Base-by-base conservation (phyloP, 768 basidiomycete genomes). In the Tylopilus plumbeoviolaceoides region DNA sequence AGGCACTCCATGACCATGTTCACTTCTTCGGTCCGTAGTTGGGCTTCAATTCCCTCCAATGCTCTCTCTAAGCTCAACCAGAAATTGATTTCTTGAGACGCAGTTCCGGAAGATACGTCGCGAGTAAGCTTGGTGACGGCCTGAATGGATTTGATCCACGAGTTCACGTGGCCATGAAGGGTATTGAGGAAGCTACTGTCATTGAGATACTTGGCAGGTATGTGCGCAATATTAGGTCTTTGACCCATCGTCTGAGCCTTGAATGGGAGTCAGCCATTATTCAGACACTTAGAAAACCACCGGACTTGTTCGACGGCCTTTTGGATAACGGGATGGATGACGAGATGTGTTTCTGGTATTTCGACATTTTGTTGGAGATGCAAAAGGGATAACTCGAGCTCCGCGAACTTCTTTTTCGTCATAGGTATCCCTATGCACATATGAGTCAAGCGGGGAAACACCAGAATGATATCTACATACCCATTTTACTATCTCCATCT, bases 321-420 rank as follows among this genome's bases (percentile, higher is more conserved):
- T 55, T 91, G 86, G 56, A 99, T 91, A 57, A 81, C 78, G 35
- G 93, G 93, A 64, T 98, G 95, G 48, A 98, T 89, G 58, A 90
- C 77, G 28, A 98, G 83, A 60, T 93, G 87, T 5, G 93, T 95
- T 70, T 98, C 93, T 1, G 97, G 97, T 48, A 98, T 98, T 74
- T 99, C 97, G 57, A 98, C 95, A 61, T 99, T 99, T 70, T 98
- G 97, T 65, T 98, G 95, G 6, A 98, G 79, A 67, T 99, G 97
- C 2, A 98, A 75, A 15, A 98, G 74, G 2, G 92, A 94, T 10
- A 98, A 73, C 69, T 99, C 95, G 50, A 98, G 84, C 63, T 99
- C 97, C 8, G 97, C 95, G 64, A 98, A 98, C 72, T 98, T 98
- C 78, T 95, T 95, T 82, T 98, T 98, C 43, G 95, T 94, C 80